Conservation (phyloP, 768 basidiomycete species). For the Pisolithus albus region DNA sequence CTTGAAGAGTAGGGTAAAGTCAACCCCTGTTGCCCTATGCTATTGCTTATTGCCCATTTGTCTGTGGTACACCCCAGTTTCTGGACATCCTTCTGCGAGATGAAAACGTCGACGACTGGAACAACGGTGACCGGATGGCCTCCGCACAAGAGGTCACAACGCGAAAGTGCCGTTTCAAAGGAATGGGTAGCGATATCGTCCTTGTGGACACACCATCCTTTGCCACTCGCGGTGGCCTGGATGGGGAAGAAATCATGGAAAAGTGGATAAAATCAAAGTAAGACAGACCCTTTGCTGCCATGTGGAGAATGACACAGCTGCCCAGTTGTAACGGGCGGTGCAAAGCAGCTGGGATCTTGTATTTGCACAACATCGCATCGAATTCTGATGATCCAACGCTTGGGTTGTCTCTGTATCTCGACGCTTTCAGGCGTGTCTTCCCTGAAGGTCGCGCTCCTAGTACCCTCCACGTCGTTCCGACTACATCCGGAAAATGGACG, state of each 20-base stretch:
- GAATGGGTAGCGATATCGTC: neutral
- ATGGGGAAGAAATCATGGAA: neutral
- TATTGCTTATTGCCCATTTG: too few relatives aligned
- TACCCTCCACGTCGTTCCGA: neutral
- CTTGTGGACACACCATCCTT: neutral
- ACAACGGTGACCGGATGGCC: too few relatives aligned
- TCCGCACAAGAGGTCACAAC: too few relatives aligned
- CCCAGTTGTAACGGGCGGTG: neutral
- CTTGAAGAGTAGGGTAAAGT: too few relatives aligned
- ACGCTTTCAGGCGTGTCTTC: neutral
- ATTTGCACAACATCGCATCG: neutral
- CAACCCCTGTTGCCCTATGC: too few relatives aligned
- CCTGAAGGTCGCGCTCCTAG: neutral
- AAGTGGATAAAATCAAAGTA: neutral
- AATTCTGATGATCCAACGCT: neutral
- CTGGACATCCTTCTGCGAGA: too few relatives aligned
- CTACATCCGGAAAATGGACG: neutral
- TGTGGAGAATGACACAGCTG: neutral
- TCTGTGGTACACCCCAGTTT: too few relatives aligned
- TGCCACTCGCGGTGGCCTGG: neutral
- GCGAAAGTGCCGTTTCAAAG: too few relatives aligned
- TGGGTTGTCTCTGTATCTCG: neutral
- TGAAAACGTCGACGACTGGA: too few relatives aligned
- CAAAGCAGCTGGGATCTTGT: neutral
- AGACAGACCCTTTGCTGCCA: neutral